phyloP scores from a whole-genome alignment of 78 protist genomes.

The Cavenderia fasciculata region DNA sequence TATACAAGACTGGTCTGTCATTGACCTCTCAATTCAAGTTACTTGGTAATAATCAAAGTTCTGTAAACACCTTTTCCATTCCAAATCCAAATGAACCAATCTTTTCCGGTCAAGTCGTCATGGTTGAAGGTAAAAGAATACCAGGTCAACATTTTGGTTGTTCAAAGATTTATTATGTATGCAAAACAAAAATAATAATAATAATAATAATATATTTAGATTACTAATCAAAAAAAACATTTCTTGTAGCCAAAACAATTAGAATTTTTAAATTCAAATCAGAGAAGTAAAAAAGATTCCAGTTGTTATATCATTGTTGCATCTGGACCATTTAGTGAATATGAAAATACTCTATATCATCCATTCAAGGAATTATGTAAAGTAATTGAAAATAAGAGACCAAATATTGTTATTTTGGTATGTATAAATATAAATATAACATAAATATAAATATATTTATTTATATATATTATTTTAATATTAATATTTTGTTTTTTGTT shows the following conservation, averaged over 20 bases:
- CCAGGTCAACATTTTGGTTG: slow-evolving; percentile 32
- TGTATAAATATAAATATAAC: not conserved
- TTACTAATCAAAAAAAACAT: too few species aligned
- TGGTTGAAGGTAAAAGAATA: slow-evolving; percentile 25
- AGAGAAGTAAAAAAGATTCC: not conserved
- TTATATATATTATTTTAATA: not conserved
- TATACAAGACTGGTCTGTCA: not conserved
- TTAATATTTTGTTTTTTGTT: not conserved
- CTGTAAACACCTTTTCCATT: not conserved
- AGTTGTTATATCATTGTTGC: slow-evolving; percentile 32
- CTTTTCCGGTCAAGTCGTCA: slow-evolving; percentile 41
- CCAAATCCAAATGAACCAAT: not conserved
- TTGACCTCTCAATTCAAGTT: slow-evolving; percentile 11
- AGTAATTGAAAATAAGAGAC: not conserved
- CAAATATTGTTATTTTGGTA: slow-evolving; percentile 11
- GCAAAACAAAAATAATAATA: too few species aligned
- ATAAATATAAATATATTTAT: not conserved
- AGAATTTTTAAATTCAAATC: not conserved
- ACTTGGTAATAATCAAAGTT: slow-evolving; percentile 6
- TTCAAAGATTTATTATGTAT: slow-evolving; percentile 36
- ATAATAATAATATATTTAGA: too few species aligned
- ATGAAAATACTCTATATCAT: not conserved
- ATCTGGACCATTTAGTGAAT: slow-evolving; percentile 31
- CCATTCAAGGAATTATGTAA: slow-evolving; percentile 29
- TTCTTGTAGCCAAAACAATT: slow-evolving; percentile 25